A percentile compares a stretch with the other conserved stretches of the same genome.
These are phyloP conservation scores for Staphylotrichum tortipilum DNA, from an alignment of 495 filamentous ascomycete species.

Conservation along the genomic window DNA sequence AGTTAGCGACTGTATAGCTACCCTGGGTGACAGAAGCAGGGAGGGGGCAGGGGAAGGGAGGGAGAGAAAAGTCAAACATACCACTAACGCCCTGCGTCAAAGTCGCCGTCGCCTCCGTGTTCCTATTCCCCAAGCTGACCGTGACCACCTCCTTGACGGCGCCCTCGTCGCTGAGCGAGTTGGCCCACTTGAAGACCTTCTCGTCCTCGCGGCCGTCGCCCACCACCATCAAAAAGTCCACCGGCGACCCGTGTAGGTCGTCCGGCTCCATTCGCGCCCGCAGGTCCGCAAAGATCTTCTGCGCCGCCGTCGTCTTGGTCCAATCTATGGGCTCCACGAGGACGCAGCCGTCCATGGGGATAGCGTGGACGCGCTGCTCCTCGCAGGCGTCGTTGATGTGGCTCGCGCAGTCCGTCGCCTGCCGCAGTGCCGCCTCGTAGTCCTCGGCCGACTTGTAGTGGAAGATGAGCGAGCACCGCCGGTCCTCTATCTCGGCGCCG, in stretches of 20 bases:
- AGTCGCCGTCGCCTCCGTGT: constrained; percentile 78
- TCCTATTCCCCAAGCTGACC: constrained; percentile 72
- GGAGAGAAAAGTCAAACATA: constrained; percentile 25
- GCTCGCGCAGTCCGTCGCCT: constrained; percentile 77
- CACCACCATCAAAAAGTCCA: constrained; percentile 76
- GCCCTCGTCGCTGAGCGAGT: constrained; percentile 49
- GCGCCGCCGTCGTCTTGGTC: constrained; percentile 76
- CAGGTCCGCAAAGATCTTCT: constrained; percentile 55
- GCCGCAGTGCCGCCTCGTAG: constrained; percentile 56
- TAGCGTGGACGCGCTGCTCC: constrained; percentile 70
- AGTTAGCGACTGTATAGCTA: too few relatives aligned
- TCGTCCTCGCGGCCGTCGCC: constrained; percentile 90
- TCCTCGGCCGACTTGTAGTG: constrained; percentile 80
- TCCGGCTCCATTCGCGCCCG: constrained; percentile 31
- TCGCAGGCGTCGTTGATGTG: constrained; percentile 90
- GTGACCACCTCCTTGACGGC: constrained; percentile 63
- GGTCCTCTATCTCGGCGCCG: constrained; percentile 76
- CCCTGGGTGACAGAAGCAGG: too few relatives aligned
- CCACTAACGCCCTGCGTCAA: constrained; percentile 85
- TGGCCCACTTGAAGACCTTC: constrained; percentile 87
- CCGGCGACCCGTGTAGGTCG: constrained; percentile 37
- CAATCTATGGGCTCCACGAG: constrained; percentile 72
- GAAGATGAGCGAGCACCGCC: constrained; percentile 79
- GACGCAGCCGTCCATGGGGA: constrained; percentile 67
- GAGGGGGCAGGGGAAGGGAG: too few relatives aligned